A percentile compares a stretch with the other conserved stretches of the same genome.
phyloP scores from a whole-genome alignment of 2,329 filamentous ascomycete genomes.

The Scedosporium apiospermum region DNA sequence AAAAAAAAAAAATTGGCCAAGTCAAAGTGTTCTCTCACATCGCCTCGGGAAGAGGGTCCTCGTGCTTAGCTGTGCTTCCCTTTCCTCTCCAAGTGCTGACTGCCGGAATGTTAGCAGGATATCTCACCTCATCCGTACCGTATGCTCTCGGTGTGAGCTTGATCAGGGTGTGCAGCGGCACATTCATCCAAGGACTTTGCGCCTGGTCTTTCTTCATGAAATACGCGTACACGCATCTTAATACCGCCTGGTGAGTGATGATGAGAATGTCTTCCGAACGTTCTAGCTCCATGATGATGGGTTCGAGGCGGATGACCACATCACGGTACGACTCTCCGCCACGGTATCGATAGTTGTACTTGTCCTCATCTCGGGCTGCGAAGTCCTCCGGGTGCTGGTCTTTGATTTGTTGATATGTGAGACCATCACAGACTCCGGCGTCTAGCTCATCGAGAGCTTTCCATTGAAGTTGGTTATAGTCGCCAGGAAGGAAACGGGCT shows the following conservation, averaged over 20 bases:
- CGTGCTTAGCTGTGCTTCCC: conserved; percentile 84
- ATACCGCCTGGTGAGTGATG: conserved; percentile 92
- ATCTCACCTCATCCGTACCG: conserved; percentile 79
- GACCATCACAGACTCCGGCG: conserved; percentile 88
- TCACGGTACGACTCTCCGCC: conserved; percentile 94
- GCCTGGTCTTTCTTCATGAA: conserved; percentile 97
- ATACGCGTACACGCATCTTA: conserved; percentile 96
- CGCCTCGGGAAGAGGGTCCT: conserved; percentile 40
- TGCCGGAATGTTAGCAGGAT: conserved; percentile 85
- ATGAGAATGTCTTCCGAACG: conserved; percentile 95
- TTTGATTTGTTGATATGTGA: conserved; percentile 94
- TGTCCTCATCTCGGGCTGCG: conserved; percentile 89
- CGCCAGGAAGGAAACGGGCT: conserved; percentile 65
- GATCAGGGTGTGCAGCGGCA: conserved; percentile 91
- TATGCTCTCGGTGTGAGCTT: conserved; percentile 94
- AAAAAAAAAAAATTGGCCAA: conserved; percentile 7
- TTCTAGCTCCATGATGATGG: conserved; percentile 99
- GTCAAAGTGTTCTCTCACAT: conserved; percentile 5
- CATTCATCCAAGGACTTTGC: conserved; percentile 95
- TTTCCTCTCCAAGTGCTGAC: conserved; percentile 96
- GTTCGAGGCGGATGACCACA: conserved; percentile 93
- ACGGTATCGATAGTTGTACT: conserved; percentile 98
- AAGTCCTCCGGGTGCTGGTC: conserved; percentile 90
- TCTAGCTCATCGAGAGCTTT: conserved; percentile 97
- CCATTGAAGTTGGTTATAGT: conserved; percentile 95